A percentile compares a stretch with the other conserved stretches of the same genome.
Evolutionary conservation across 306 rosid genomes (phyloP).

Genomic region (Vigna angularis): DNA sequence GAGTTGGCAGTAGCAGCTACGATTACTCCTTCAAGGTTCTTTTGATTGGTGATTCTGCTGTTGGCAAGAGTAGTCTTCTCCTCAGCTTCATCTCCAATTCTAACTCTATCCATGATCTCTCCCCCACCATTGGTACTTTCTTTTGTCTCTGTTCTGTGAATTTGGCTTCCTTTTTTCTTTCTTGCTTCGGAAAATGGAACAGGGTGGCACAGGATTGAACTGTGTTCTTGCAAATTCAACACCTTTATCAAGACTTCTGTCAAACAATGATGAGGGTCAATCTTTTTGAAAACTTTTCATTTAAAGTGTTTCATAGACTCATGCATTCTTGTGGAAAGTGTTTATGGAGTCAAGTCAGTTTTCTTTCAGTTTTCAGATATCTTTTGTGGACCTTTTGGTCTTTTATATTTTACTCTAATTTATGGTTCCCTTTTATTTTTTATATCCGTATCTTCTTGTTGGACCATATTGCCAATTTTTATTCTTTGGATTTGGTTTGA

Average conservation of each 20-base stretch:
- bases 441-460: background rate
- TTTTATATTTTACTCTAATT: background rate
- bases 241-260: background rate
- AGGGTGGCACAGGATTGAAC: background rate
- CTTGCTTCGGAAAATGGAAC: constrained; percentile 5
- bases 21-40: constrained; percentile 93
- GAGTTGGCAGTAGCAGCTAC: constrained; percentile 57
- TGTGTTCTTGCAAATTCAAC: background rate
- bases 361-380: constrained; percentile 15
- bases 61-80: constrained; percentile 95
- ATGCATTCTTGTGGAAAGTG: constrained; percentile 18
- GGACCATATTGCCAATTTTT: constrained; percentile 8
- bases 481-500: background rate
- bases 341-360: background rate
- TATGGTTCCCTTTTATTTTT: background rate
- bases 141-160: constrained; percentile 6
- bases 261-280: background rate
- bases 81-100: constrained; percentile 83
- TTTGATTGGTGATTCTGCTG: constrained; percentile 94
- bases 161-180: background rate
- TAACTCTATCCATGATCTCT: constrained; percentile 64
- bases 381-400: background rate
- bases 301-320: background rate
- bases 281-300: background rate
- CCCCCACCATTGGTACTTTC: constrained; percentile 85